Evolutionary conservation across 768 basidiomycete species (phyloP), one percentile per base, ranked within the genome.

Genomic region (Pisolithus orientalis): DNA sequence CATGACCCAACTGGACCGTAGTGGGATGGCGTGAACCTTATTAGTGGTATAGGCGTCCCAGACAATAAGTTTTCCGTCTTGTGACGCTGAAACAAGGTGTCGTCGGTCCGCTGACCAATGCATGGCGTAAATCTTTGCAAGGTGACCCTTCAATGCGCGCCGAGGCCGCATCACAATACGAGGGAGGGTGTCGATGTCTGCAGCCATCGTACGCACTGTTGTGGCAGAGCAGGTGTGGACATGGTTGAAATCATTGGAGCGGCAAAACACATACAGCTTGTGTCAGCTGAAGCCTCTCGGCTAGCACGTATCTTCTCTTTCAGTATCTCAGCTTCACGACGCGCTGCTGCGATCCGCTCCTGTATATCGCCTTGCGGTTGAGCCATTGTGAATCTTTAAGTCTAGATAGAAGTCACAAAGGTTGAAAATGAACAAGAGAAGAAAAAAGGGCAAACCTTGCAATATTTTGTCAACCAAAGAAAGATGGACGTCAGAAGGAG

Each of bases 11-110:
- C 90, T 93, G 44, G 94, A 96, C 49, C 95, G 86, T 44, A 99
- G 77, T 47, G 95, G 95, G 68, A 99, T 99, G 60, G 95, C 95
- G 66, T 99, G 96, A 54, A 99, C 95, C 77, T 99, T 99, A 81
- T 99, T 99, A 53, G 94, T 96, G n/a, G 95, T 98, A 72, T 98
- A 98, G 47, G 95, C 95, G 71, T 99, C 95, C 95, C 95, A 99
- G 50, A 99, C 95, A 66, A 99, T 98, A 53, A 99, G 82, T 71
- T 99, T 99, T 49, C 95, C 95, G 66, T 99, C 95, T 69, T 99
- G 95, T 2, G 95, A 98, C n/a, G 95, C 95, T 14, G 96, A 98
- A 34, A 99, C 95, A 55, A 99, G 83, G 76, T 99, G 95, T 62
- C 96, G 80, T 64, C 93, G 83, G 76, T 99, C 95, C 49, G 89